phyloP scores from a whole-genome alignment of 139 green algal species.

The Chlamydomonas sp. region DNA sequence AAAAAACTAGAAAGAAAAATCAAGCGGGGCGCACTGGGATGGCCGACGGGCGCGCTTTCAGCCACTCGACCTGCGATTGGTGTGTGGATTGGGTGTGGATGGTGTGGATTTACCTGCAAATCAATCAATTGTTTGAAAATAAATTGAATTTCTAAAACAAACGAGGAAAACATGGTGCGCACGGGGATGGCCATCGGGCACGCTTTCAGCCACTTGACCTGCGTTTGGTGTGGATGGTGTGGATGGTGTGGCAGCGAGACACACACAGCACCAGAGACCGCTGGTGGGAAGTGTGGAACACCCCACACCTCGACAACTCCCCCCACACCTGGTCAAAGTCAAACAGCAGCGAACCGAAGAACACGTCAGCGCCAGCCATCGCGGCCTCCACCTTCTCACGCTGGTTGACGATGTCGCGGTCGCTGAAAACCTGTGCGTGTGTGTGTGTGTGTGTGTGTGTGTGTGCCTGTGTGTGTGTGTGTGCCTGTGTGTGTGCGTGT shows the following conservation, averaged over 20 bases:
- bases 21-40: constrained; percentile 88
- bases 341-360: constrained; percentile 92
- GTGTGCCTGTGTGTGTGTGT: neutral
- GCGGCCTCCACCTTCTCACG: constrained; percentile 63
- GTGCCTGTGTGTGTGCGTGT: neutral
- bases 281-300: no score
- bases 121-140: no score
- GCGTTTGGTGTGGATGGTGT: no score
- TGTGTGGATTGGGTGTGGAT: no score
- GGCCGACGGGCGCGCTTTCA: constrained; percentile 31
- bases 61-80: no score
- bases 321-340: constrained; percentile 84
- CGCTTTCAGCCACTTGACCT: constrained; percentile 84
- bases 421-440: constrained; percentile 73
- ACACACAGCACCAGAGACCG: no score
- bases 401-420: constrained; percentile 69
- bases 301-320: no score
- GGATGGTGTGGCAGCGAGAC: no score
- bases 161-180: constrained; percentile 90
- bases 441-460: neutral
- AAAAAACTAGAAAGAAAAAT: no score
- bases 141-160: no score
- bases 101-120: no score
- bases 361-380: constrained; percentile 74
- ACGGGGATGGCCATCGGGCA: constrained; percentile 60